phyloP scores from a whole-genome alignment of 23 red algal species.

The Chondrus crispus region DNA sequence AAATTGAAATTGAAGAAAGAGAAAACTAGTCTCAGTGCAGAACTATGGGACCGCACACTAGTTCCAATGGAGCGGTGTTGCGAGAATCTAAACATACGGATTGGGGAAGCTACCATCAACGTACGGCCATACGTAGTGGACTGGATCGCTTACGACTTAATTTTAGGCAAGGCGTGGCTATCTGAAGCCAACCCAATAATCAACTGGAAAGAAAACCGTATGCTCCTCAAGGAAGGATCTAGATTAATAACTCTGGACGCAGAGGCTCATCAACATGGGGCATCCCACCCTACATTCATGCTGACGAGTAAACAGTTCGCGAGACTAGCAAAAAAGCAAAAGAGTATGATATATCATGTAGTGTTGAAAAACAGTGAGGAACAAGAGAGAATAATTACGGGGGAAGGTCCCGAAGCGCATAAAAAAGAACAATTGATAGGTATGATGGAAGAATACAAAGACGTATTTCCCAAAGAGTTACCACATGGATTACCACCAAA shows the following conservation, averaged over 20 bases:
- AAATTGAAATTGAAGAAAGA: background rate
- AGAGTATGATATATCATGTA: background rate
- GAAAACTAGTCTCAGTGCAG: constrained; percentile 3
- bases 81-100: constrained; percentile 15
- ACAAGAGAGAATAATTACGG: background rate
- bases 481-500: no score
- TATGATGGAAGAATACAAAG: constrained; percentile 9
- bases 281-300: background rate
- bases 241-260: constrained; percentile 26
- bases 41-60: constrained; percentile 31
- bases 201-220: constrained; percentile 6
- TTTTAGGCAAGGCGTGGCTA: constrained; percentile 1
- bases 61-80: constrained; percentile 32
- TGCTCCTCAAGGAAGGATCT: background rate
- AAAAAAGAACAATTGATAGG: background rate
- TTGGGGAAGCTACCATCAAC: background rate
- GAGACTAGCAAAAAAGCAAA: background rate
- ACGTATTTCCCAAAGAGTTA: constrained; percentile 2
- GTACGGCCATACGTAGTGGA: constrained; percentile 10
- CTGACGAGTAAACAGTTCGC: constrained; percentile 15
- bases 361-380: background rate
- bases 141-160: constrained; percentile 12
- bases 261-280: background rate
- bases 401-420: background rate
- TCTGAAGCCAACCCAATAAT: background rate